Evolutionary conservation across 441 rosid species (phyloP).

Genomic region (Pelargonium cotyledonis): DNA sequence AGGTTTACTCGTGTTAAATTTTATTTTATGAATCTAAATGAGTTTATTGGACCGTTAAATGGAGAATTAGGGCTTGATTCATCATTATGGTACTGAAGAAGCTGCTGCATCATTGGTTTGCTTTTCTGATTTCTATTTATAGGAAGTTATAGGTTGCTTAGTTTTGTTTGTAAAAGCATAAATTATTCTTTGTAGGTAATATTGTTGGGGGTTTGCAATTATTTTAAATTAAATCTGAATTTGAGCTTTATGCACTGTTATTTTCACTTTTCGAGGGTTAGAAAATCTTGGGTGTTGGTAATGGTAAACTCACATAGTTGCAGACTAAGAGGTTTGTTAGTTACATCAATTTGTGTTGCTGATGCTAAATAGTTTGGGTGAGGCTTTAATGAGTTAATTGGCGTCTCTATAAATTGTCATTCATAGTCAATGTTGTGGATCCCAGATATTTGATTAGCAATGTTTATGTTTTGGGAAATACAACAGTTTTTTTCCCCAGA

Average conservation of each 20-base stretch:
- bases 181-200: not conserved
- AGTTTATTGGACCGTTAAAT: not conserved
- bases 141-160: not conserved
- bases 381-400: not conserved
- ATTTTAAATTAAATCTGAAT: not conserved
- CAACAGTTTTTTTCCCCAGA: no score
- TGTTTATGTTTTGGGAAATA: not conserved
- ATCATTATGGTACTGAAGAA: not conserved
- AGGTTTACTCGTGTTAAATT: not conserved
- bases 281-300: not conserved
- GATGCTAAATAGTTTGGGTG: not conserved
- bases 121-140: no score
- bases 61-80: slow-evolving; percentile 1
- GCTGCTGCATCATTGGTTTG: not conserved
- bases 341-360: not conserved
- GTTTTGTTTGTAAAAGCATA: not conserved
- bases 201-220: not conserved
- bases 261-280: not conserved
- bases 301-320: not conserved
- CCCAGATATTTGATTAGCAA: not conserved
- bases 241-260: not conserved
- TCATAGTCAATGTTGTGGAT: not conserved
- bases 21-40: not conserved
- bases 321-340: not conserved
- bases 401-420: no score